Base-by-base conservation (phyloP, 805 yeast genomes). In the Candida orba region DNA sequence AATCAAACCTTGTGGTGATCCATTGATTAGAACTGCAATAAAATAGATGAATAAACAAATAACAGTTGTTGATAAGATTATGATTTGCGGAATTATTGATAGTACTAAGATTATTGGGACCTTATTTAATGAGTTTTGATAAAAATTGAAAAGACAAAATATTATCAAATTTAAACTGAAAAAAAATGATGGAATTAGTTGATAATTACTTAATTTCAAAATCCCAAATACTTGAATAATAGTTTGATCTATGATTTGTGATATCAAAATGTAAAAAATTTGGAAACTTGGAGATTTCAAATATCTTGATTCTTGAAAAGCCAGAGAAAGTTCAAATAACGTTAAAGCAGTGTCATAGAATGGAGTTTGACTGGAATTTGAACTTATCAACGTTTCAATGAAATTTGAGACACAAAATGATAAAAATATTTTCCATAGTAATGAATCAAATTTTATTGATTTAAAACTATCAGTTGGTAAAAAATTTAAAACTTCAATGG, bases 311-410 rank as follows among this genome's bases (percentile, higher is more conserved):
- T 84, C 93, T 53, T 84, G 90, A 56, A 82, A 82, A 12, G 87
- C 85, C 14, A 83, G 59, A 4, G 91, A 81, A 53, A 79, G 82
- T 58, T 85, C 93, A 61, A 84, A 83, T 31, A 84, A 63, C 0
- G 93, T 80, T 49, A 84, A 66, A 0, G 87, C 87, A 14, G 81
- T 73, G 44, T 82, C 90, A 18, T 76, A 72, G 43, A 72, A 68
- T 8, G 87, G 84, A 23, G 65, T 60, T 36, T 66, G 66, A 9
- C 84, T 85, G 43, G 72, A 69, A 8, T 78, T 68, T 24, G 75
- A 76, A 3, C 83, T 68, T 9, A 78, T 66, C 52, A 83, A 79
- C 1, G 87, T 78, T 60, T 85, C 91, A 14, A 78, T 59, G 41
- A 80, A 78, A 54, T 79, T 80, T 52, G 79, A 77, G 22, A 73